These are phyloP conservation scores for Rhizopus arrhizus DNA, from an alignment of 371 early-diverging fungal species.

Conservation along the genomic window DNA sequence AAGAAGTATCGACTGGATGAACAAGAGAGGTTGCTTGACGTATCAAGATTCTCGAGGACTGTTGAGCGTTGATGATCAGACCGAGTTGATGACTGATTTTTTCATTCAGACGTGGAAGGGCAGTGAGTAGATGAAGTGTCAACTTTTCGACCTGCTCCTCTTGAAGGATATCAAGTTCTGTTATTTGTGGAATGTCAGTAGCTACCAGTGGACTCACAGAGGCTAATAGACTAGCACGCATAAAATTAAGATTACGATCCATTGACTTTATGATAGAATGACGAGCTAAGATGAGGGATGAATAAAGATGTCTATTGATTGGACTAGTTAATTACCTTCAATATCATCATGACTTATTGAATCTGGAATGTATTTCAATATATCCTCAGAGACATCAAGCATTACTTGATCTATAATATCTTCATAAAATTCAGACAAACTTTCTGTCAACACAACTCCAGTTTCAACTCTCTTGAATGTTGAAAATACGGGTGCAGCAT, in stretches of 20 bases:
- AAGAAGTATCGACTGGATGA: slow-evolving; percentile 1
- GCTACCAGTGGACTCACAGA: slow-evolving; percentile 36
- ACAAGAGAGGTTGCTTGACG: slow-evolving; percentile 24
- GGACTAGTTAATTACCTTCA: slow-evolving; percentile 11
- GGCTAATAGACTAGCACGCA: slow-evolving; percentile 36
- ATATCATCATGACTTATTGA: slow-evolving; percentile 32
- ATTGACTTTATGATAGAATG: slow-evolving; percentile 25
- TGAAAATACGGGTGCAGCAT: slow-evolving; percentile 19
- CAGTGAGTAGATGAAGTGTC: neutral
- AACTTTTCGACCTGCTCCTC: slow-evolving; percentile 3
- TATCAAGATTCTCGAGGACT: slow-evolving; percentile 30
- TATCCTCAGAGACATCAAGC: slow-evolving; percentile 36
- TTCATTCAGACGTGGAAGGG: slow-evolving; percentile 22
- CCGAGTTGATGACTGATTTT: slow-evolving; percentile 40
- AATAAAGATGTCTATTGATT: neutral
- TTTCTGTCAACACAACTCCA: slow-evolving; percentile 23
- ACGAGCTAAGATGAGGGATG: slow-evolving; percentile 11
- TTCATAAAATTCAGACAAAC: slow-evolving; percentile 49
- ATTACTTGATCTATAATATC: slow-evolving; percentile 50
- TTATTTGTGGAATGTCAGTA: slow-evolving; percentile 26
- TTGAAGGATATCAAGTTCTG: slow-evolving; percentile 13
- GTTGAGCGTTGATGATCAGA: slow-evolving; percentile 32
- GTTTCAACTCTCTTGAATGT: neutral
- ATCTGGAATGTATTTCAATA: slow-evolving; percentile 33
- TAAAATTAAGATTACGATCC: slow-evolving; percentile 34